Base-by-base conservation (phyloP, 805 yeast genomes). In the Kluyveromyces lactis region DNA sequence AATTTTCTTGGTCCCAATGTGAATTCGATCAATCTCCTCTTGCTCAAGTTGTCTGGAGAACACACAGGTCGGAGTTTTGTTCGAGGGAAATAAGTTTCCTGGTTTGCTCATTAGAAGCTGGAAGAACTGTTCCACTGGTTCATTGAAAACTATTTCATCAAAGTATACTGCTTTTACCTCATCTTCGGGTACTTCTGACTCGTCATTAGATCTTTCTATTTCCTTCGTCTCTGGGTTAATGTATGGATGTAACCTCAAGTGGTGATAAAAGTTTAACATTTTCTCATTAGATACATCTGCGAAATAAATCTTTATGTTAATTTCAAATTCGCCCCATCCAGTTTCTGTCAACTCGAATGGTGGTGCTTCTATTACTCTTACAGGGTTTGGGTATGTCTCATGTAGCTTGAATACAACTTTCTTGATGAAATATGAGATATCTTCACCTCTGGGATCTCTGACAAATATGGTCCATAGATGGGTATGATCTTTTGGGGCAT, bases 311-410 rank as follows among this genome's bases (percentile, higher is more conserved):
- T 89, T 85, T 40, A 92, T 79, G 27, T 84, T 76, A 45, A 92
- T 82, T 55, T 92, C 99, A 62, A 92, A 92, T 60, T 92, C 99
- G 49, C 99, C 99, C 99, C 99, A 92, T 0, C 99, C 99, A 0
- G 97, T 85, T 55, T 92, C 99, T 2, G 95, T 83, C 21, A 92
- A 86, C 58, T 87, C 95, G 53, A 82, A 92, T 0, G 98, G 98
- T 2, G 97, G 97, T 23, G 68, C 58, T 46, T 92, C 97, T 12
- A 90, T 71, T 1, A 92, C 73, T 40, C 99, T 68, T n/a, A 86
- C 77, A 1, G 96, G 76, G 50, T 80, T 85, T 16, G 80, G 81
- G 52, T 90, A 92, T 0, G 98, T 92, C 48, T 92, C 98, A 60
- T 92, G 98, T 17, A 92, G 68, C 57, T 92, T 92, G 69, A 90